phyloP scores from a whole-genome alignment of 345 rosid species.

The Sapria himalayana region DNA sequence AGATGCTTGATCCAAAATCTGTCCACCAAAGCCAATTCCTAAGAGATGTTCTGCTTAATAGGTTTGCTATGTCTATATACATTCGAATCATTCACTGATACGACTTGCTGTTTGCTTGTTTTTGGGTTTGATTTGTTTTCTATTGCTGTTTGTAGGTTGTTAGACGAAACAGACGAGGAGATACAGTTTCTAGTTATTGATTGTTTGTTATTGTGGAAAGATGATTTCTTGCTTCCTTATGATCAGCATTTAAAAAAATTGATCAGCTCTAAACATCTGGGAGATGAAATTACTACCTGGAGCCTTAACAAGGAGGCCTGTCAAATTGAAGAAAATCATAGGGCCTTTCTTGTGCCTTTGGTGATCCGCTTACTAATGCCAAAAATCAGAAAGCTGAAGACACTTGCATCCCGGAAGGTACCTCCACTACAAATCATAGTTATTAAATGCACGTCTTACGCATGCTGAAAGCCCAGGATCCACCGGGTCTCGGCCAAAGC shows the following conservation, averaged over 20 bases:
- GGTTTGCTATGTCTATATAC: slow-evolving; percentile 20
- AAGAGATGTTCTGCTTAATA: slow-evolving; percentile 47
- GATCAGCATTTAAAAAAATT: slow-evolving; percentile 55
- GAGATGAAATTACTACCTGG: slow-evolving; percentile 83
- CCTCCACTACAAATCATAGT: too few relatives aligned
- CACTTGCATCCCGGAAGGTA: slow-evolving; percentile 74
- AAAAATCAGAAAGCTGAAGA: slow-evolving; percentile 69
- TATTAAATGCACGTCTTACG: too few relatives aligned
- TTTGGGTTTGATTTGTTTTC: slow-evolving; percentile 4
- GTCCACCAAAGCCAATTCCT: slow-evolving; percentile 36
- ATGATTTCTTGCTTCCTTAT: slow-evolving; percentile 50
- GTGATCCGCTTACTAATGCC: slow-evolving; percentile 56
- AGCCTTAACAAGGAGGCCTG: slow-evolving; percentile 41
- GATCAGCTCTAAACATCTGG: slow-evolving; percentile 42
- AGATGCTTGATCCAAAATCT: slow-evolving; percentile 47
- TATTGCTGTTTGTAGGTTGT: slow-evolving; percentile 31
- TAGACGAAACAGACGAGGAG: slow-evolving; percentile 77
- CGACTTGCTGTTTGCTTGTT: slow-evolving; percentile 2
- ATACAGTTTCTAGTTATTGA: slow-evolving; percentile 63
- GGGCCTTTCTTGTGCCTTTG: slow-evolving; percentile 35
- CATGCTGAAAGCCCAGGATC: too few relatives aligned
- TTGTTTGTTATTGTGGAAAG: slow-evolving; percentile 62
- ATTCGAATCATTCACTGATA: background rate
- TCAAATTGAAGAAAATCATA: slow-evolving; percentile 41
- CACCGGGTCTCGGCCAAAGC: too few relatives aligned